Evolutionary conservation across 2,329 filamentous ascomycete species (phyloP), one percentile per base, ranked within the genome.

Genomic region (Colletotrichum tropicicola): DNA sequence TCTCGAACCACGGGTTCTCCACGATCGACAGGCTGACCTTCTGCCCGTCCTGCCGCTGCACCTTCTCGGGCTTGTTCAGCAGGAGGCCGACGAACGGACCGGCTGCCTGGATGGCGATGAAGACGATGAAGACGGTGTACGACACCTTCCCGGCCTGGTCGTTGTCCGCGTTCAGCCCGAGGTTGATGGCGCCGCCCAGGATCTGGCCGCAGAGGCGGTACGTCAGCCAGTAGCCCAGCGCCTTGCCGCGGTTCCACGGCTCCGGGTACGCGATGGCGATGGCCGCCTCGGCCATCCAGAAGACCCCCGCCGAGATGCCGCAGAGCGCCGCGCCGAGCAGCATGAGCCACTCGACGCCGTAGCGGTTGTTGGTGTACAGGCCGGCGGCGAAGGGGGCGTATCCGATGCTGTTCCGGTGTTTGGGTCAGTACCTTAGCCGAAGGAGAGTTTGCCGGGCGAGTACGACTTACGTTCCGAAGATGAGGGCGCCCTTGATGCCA

Each of bases 211-310:
- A 79, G 2, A 91, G 81, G 0, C 82, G 78, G 68, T 79, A 86
- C 0, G 79, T 82, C 4, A 92, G 80, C 91, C 91, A 93, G 71
- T 90, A 89, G 0, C 89, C 91, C 0, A 93, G 78, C 17, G 88
- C 87, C 15, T 84, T 84, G 0, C 89, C 89, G 56, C 86, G 84
- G 49, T 91, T 91, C 72, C 86, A 87, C 0, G 90, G 89, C 70
- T 93, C 91, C 0, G 91, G 90, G 68, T 93, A 93, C 0, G 87
- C 83, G 19, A 93, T 85, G 0, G 90, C 90, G 60, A 93, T 91
- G 0, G 91, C 90, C 1, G 89, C 89, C 75, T 93, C 91, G 0
- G 90, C 87, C 82, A 89, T 89, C 91, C 91, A 93, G 75, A 93
- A 93, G 0, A 93, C 81, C 0, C 91, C 91, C 0, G 91, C 91